Evolutionary conservation across 495 filamentous ascomycete species (phyloP).

Genomic region (Aspergillus egyptiacus): DNA sequence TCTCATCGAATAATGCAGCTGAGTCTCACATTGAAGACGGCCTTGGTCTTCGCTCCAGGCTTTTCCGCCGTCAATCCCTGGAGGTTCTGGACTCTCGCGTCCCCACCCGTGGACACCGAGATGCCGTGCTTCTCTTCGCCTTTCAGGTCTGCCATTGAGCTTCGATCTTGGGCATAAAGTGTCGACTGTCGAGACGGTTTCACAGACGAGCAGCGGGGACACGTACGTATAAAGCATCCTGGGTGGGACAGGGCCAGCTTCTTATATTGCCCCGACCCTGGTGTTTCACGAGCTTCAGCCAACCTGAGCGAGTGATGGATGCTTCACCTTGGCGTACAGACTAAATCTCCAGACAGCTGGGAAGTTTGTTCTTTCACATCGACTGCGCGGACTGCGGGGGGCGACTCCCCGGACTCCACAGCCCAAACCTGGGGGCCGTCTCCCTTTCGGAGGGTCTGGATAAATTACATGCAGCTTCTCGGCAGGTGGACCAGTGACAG

Average conservation of each 20-base stretch:
- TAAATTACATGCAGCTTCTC: background rate
- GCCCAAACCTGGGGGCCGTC: background rate
- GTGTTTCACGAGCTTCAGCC: background rate
- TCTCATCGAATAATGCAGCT: background rate
- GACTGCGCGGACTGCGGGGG: slow-evolving; percentile 2
- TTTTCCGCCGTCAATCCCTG: slow-evolving; percentile 29
- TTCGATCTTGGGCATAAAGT: no score
- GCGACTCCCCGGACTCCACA: background rate
- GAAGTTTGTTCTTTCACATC: no score
- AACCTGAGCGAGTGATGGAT: background rate
- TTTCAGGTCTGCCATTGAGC: background rate
- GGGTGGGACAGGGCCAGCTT: background rate
- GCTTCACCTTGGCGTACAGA: background rate
- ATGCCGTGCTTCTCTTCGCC: slow-evolving; percentile 7
- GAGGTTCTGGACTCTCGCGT: background rate
- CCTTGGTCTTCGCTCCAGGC: slow-evolving; percentile 40
- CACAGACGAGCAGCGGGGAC: background rate
- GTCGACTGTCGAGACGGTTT: background rate
- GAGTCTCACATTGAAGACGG: slow-evolving; percentile 47
- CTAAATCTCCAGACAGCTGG: background rate
- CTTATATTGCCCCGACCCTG: background rate
- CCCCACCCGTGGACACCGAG: background rate
- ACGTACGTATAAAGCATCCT: background rate
- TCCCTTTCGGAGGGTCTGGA: background rate
- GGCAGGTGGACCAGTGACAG: no score